Evolutionary conservation across 1,284 basidiomycete genomes (phyloP).

Genomic region (Exobasidium cylindrosporum): DNA sequence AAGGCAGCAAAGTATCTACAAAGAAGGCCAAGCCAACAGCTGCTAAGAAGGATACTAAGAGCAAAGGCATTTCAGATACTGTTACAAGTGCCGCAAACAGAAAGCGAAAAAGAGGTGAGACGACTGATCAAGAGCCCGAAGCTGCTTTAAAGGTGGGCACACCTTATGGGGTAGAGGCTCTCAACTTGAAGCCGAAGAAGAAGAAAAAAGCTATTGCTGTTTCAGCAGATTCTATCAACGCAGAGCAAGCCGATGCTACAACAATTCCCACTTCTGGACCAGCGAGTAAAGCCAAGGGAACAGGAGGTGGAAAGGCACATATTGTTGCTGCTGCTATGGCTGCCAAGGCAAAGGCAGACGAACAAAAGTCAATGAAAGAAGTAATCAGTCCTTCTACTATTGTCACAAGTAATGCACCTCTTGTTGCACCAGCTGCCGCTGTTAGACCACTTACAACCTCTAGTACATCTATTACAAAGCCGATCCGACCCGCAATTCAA

Average conservation of each 20-base stretch:
- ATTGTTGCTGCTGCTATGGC: conserved; percentile 11
- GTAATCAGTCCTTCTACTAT: neutral
- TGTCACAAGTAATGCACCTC: neutral
- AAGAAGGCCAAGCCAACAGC: conserved; percentile 15
- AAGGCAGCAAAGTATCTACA: conserved; percentile 23
- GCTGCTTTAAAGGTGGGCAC: conserved; percentile 44
- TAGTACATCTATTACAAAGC: neutral
- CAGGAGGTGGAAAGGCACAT: conserved; percentile 16
- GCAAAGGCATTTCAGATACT: conserved; percentile 48
- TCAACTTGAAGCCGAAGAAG: conserved; percentile 38
- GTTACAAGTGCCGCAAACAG: conserved; percentile 61
- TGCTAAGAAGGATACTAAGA: conserved; percentile 56
- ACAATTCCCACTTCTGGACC: neutral
- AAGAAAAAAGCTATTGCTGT: conserved; percentile 21
- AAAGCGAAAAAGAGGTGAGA: conserved; percentile 46
- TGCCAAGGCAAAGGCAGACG: conserved; percentile 9
- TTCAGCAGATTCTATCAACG: neutral
- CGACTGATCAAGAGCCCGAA: conserved; percentile 25
- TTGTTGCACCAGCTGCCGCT: neutral
- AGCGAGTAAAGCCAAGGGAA: conserved; percentile 12
- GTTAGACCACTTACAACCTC: neutral
- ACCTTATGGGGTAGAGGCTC: conserved; percentile 49
- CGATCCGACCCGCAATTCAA: conserved; percentile 1
- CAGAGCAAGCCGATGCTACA: neutral
- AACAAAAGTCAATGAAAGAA: neutral